These are phyloP conservation scores for Flaveria bidentis DNA, from an alignment of 129 eudicot species.

Conservation along the genomic window DNA sequence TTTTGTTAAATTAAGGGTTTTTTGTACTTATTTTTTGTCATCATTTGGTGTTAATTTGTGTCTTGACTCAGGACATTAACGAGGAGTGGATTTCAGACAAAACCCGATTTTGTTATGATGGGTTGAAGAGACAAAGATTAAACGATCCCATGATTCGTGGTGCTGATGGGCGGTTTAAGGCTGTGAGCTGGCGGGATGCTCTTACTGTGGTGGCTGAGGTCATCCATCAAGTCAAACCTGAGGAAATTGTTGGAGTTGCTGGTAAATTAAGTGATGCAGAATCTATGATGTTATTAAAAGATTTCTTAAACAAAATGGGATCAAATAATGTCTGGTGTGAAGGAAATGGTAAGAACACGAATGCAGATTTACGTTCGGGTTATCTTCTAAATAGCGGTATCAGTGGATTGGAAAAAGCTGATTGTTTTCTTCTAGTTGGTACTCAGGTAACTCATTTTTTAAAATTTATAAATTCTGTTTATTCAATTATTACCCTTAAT, in stretches of 20 bases:
- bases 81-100: slow-evolving; percentile 99
- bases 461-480: not conserved
- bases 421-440: slow-evolving; percentile 86
- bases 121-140: slow-evolving; percentile 93
- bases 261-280: slow-evolving; percentile 97
- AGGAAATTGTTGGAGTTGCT: slow-evolving; percentile 93
- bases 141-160: slow-evolving; percentile 98
- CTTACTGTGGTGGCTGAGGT: slow-evolving; percentile 92
- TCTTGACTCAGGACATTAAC: slow-evolving; percentile 66
- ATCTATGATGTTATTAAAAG: slow-evolving; percentile 90
- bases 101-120: slow-evolving; percentile 94
- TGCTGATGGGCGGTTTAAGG: slow-evolving; percentile 84
- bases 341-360: slow-evolving; percentile 70
- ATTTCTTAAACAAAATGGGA: slow-evolving; percentile 85
- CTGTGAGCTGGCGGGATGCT: slow-evolving; percentile 95
- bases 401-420: slow-evolving; percentile 86
- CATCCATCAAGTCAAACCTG: slow-evolving; percentile 69
- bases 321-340: slow-evolving; percentile 91
- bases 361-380: slow-evolving; percentile 89
- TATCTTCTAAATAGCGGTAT: slow-evolving; percentile 81
- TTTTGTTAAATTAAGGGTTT: not conserved
- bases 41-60: not conserved
- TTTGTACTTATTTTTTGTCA: not conserved
- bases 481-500: not conserved
- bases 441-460: slow-evolving; percentile 67